Evolutionary conservation across 2,329 filamentous ascomycete species (phyloP).

Genomic region (Colletotrichum graminicola): DNA sequence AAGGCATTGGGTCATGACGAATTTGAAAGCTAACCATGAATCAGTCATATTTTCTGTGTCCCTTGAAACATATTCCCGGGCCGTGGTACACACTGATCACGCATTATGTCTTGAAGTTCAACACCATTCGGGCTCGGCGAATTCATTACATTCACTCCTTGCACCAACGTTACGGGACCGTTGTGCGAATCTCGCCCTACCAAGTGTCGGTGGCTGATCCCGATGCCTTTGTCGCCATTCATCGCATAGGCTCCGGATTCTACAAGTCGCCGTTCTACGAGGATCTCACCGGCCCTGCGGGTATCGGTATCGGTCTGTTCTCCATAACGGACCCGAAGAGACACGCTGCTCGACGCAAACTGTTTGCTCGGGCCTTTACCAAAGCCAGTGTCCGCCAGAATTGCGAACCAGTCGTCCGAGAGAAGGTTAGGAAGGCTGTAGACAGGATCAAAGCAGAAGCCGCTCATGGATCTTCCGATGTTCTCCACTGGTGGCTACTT

Average conservation of each 20-base stretch:
- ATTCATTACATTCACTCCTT: slow-evolving; percentile 28
- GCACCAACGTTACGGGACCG: slow-evolving; percentile 16
- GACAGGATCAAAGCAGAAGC: slow-evolving; percentile 60
- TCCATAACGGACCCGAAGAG: slow-evolving; percentile 15
- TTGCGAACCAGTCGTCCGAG: slow-evolving; percentile 51
- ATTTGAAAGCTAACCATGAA: neutral
- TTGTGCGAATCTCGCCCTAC: slow-evolving; percentile 29
- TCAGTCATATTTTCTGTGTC: neutral
- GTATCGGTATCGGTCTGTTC: slow-evolving; percentile 14
- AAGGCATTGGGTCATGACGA: too few species aligned
- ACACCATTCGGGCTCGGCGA: slow-evolving; percentile 18
- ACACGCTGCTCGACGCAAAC: slow-evolving; percentile 48
- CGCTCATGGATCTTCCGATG: slow-evolving; percentile 53
- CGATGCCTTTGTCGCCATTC: slow-evolving; percentile 26
- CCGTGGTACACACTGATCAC: slow-evolving; percentile 32
- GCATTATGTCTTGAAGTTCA: slow-evolving; percentile 19
- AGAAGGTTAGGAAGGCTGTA: slow-evolving; percentile 55
- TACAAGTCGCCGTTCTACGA: slow-evolving; percentile 20
- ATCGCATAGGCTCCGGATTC: slow-evolving; percentile 29
- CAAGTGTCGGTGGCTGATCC: slow-evolving; percentile 30
- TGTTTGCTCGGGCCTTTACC: slow-evolving; percentile 57
- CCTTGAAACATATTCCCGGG: slow-evolving; percentile 29
- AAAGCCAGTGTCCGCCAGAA: slow-evolving; percentile 50
- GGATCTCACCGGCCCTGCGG: slow-evolving; percentile 1
- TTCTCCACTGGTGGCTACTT: slow-evolving; percentile 67